Percentiles rank a stretch among this genome's conserved stretches.
Conservation (phyloP, 2,329 filamentous ascomycete genomes). For the Neofusicoccum umdonicola region DNA sequence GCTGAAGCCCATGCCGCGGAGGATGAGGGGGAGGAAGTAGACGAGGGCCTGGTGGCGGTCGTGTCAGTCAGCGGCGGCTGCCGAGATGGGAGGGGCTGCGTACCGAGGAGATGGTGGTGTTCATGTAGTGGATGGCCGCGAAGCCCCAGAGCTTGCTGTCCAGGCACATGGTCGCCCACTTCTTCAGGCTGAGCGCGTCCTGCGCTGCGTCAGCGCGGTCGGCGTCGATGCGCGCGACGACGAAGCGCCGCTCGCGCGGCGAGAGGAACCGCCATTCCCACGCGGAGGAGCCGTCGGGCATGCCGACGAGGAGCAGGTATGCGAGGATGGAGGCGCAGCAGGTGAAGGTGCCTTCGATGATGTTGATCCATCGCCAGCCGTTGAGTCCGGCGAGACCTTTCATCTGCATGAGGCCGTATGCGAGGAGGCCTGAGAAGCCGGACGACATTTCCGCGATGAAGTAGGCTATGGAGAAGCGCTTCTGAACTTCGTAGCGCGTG, state of each 20-base stretch:
- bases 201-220: slow-evolving; percentile 36
- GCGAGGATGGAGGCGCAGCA: too few relatives aligned
- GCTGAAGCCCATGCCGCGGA: slow-evolving; percentile 43
- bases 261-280: slow-evolving; percentile 28
- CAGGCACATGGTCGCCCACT: slow-evolving; percentile 45
- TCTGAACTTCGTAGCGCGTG: slow-evolving; percentile 33
- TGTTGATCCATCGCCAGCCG: slow-evolving; percentile 27
- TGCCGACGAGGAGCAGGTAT: too few relatives aligned
- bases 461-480: slow-evolving; percentile 37
- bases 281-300: too few relatives aligned
- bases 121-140: slow-evolving; percentile 66
- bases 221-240: slow-evolving; percentile 37
- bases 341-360: too few relatives aligned
- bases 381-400: slow-evolving; percentile 27
- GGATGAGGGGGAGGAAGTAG: slow-evolving; percentile 50
- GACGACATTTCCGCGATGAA: slow-evolving; percentile 33
- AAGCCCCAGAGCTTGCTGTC: slow-evolving; percentile 78
- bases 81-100: slow-evolving; percentile 72
- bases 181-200: slow-evolving; percentile 24
- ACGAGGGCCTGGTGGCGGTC: slow-evolving; percentile 45
- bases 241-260: slow-evolving; percentile 22
- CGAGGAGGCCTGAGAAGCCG: slow-evolving; percentile 36
- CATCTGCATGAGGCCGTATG: slow-evolving; percentile 33
- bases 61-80: slow-evolving; percentile 54
- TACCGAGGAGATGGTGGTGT: slow-evolving; percentile 61